Evolutionary conservation across 495 filamentous ascomycete genomes (phyloP), one percentile per base, ranked within the genome.

Genomic region (Tricharina praecox): DNA sequence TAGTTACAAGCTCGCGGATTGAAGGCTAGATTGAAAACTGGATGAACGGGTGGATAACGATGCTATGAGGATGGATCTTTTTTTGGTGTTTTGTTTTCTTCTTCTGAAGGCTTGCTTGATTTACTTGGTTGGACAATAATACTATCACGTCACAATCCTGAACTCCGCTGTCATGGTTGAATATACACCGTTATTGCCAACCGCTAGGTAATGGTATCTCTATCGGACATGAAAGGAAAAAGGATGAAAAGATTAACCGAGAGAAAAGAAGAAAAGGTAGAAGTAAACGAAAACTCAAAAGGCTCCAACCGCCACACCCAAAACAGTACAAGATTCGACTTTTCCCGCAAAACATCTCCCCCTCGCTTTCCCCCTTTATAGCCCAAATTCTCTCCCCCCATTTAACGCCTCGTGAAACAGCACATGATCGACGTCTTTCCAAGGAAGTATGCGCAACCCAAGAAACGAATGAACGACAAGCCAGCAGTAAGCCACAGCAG

Each of bases 361-460:
- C n/a, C n/a, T n/a, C n/a, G n/a, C n/a, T n/a, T n/a, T n/a, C n/a
- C n/a, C n/a, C n/a, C n/a, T n/a, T n/a, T n/a, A n/a, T n/a, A n/a
- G n/a, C n/a, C n/a, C n/a, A n/a, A n/a, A n/a, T n/a, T n/a, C n/a
- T n/a, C 34, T 18, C 7, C 16, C 9, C 18, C 4, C 16, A 5
- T 4, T 15, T 77, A 96, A 64, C 84, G 79, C 62, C 82, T 75
- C 34, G 79, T 75, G 61, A 94, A 88, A 72, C 87, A 94, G 77
- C 83, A 92, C 72, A 92, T 81, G 63, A 95, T 76, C 65, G 88
- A 88, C 30, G 85, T 86, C 64, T 75, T 78, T 53, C 85, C 83
- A 53, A 96, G 67, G 79, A 96, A 96, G 82, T 84, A 94, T 61
- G 81, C 72, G 65, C 82, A 87, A 51, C 88, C 88, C 49, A 82